phyloP scores from a whole-genome alignment of 495 filamentous ascomycete genomes.

The Amorphotheca resinae region DNA sequence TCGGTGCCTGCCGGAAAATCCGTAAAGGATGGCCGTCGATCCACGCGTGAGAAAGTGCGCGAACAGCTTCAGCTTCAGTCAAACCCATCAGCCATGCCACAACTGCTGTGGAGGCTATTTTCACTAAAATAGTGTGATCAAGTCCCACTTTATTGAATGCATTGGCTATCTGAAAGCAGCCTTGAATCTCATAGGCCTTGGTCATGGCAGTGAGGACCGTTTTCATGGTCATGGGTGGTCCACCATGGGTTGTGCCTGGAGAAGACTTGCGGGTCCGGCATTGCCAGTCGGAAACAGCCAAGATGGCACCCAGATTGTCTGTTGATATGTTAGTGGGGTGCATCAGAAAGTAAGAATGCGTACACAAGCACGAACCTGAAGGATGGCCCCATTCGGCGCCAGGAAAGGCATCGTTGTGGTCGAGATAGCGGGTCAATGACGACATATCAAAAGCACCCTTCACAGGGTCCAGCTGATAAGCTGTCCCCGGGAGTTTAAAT shows the following conservation, averaged over 20 bases:
- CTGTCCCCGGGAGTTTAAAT: constrained; percentile 84
- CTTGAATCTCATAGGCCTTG: constrained; percentile 98
- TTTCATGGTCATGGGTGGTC: constrained; percentile 68
- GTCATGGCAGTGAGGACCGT: constrained; percentile 95
- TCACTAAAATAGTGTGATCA: constrained; percentile 93
- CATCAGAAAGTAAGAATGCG: neutral
- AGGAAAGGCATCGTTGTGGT: constrained; percentile 98
- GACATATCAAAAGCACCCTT: constrained; percentile 96
- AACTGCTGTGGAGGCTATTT: constrained; percentile 87
- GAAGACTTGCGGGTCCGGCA: constrained; percentile 85
- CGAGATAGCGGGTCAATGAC: constrained; percentile 91
- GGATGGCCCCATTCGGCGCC: constrained; percentile 97
- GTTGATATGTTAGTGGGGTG: too few relatives aligned
- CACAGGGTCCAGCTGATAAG: constrained; percentile 84
- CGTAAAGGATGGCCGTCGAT: constrained; percentile 88
- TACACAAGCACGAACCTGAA: constrained; percentile 27
- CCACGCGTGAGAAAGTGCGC: constrained; percentile 90
- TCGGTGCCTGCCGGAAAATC: constrained; percentile 88
- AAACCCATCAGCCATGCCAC: constrained; percentile 86
- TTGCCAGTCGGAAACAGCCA: constrained; percentile 91
- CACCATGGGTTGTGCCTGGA: constrained; percentile 66
- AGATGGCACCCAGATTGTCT: constrained; percentile 86
- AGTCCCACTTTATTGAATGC: constrained; percentile 94
- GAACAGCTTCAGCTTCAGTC: constrained; percentile 72
- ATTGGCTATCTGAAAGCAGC: constrained; percentile 87